A percentile compares a stretch with the other conserved stretches of the same genome.
These are phyloP conservation scores for Leccinum variicolor DNA, from an alignment of 768 basidiomycete genomes.

Conservation along the genomic window DNA sequence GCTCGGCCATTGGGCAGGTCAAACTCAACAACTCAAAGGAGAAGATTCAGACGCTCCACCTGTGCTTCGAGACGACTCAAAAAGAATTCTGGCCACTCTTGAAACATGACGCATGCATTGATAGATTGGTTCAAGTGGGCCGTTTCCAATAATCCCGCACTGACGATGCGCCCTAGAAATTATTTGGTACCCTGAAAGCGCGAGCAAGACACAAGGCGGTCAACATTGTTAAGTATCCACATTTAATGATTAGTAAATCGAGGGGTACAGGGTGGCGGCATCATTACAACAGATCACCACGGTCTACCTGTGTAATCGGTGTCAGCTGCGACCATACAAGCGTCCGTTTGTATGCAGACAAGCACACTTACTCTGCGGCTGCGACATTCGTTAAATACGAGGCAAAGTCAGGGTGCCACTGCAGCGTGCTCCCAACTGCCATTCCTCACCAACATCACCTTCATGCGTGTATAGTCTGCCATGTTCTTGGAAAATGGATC, in stretches of 20 bases:
- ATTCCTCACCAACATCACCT: conserved; percentile 26
- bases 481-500: conserved; percentile 49
- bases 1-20: background rate
- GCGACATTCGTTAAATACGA: background rate
- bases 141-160: background rate
- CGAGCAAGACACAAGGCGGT: conserved; percentile 2
- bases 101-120: conserved; percentile 3
- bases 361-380: conserved; percentile 5
- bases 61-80: background rate
- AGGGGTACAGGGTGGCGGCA: conserved; percentile 16
- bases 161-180: background rate
- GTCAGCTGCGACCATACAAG: conserved; percentile 9
- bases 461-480: conserved; percentile 58
- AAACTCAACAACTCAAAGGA: conserved; percentile 1
- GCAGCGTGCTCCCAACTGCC: conserved; percentile 1
- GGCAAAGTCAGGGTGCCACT: background rate
- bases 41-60: background rate
- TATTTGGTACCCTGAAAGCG: background rate
- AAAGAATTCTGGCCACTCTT: background rate
- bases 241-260: conserved; percentile 2
- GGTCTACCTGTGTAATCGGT: conserved; percentile 3
- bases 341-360: background rate
- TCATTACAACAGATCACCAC: conserved; percentile 3
- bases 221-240: conserved; percentile 2
- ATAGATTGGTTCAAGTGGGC: conserved; percentile 2